Evolutionary conservation across 768 basidiomycete species (phyloP).

Genomic region (Trametes meyenii): DNA sequence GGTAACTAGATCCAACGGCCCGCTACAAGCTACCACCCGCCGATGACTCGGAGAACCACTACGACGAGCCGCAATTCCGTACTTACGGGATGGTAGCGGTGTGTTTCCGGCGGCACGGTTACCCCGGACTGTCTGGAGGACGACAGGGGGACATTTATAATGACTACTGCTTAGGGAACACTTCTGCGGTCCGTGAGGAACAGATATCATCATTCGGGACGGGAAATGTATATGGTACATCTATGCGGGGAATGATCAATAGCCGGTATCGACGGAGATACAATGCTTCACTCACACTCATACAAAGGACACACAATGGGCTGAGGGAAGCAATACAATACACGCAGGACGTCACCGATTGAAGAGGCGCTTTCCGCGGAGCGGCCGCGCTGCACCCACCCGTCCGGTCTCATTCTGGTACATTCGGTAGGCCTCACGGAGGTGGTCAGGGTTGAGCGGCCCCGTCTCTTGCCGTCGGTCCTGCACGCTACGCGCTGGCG

Average conservation of each 20-base stretch:
- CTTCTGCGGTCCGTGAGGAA: no score
- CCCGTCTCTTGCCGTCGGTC: conserved; percentile 71
- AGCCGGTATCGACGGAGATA: background rate
- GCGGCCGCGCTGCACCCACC: conserved; percentile 75
- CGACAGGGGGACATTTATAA: no score
- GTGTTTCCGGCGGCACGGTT: no score
- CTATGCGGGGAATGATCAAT: background rate
- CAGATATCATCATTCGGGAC: background rate
- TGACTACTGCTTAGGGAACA: no score
- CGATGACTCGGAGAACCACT: no score
- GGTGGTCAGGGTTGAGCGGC: conserved; percentile 83
- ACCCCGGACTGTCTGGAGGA: no score
- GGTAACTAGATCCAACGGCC: no score
- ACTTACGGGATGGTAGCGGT: no score
- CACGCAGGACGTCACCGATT: conserved; percentile 45
- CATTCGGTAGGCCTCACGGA: conserved; percentile 85
- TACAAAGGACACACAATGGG: background rate
- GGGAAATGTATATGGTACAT: background rate
- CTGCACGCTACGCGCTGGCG: conserved; percentile 76
- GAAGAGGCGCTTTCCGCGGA: conserved; percentile 74
- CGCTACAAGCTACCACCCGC: no score
- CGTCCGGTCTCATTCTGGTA: conserved; percentile 83
- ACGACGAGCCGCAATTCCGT: no score
- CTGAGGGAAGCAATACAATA: no score
- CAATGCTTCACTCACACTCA: background rate